These are phyloP conservation scores for Bothriochloa decipiens DNA, from an alignment of 176 grass and related monocot genomes.

Conservation along the genomic window DNA sequence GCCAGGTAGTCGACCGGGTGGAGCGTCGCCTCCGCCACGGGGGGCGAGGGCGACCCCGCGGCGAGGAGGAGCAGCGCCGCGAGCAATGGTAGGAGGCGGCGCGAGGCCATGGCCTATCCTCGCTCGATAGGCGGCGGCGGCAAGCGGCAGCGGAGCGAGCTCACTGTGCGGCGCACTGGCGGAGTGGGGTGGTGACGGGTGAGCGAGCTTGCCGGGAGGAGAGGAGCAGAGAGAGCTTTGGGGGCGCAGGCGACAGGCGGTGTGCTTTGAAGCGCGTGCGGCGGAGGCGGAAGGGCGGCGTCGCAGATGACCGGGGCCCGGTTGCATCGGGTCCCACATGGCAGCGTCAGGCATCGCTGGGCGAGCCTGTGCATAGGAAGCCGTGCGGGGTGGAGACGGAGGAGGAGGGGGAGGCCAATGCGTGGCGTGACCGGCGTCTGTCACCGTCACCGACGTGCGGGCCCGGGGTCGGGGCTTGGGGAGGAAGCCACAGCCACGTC, in stretches of 20 bases:
- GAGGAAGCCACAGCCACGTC: not conserved
- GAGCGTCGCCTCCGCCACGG: constrained; percentile 40
- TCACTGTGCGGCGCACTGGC: not conserved
- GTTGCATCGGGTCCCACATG: accelerated
- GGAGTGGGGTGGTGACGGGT: too few relatives aligned
- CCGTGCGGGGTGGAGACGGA: not conserved
- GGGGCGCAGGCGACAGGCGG: not conserved
- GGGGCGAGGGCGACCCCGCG: not conserved
- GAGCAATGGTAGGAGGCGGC: not conserved
- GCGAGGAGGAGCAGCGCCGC: not conserved
- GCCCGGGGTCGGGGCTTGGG: not conserved
- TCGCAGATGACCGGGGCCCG: not conserved
- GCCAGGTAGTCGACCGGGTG: constrained; percentile 76
- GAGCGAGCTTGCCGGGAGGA: too few relatives aligned
- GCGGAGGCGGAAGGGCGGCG: not conserved
- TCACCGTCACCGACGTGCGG: not conserved
- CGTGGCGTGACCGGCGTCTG: too few relatives aligned
- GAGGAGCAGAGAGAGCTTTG: not conserved
- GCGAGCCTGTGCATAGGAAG: not conserved
- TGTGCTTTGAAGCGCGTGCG: constrained; percentile 50
- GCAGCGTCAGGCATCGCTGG: not conserved
- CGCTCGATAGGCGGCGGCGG: not conserved
- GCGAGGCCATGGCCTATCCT: constrained; percentile 38
- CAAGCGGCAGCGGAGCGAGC: not conserved
- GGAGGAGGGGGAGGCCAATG: not conserved